Conservation (phyloP, 805 yeast species). For the Hanseniaspora singularis region DNA sequence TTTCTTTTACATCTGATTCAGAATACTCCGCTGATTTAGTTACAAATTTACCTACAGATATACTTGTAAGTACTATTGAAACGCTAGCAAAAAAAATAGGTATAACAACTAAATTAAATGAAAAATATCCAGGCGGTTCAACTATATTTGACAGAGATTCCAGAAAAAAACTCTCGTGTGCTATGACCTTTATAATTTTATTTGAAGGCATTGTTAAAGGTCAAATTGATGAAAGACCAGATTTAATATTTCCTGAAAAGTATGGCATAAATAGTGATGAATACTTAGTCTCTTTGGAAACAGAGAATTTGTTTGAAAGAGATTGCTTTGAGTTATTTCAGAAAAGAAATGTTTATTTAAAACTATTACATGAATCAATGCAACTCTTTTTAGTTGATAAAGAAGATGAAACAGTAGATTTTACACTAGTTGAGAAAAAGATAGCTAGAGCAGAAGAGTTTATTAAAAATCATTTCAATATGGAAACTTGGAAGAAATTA, state of each 20-base stretch:
- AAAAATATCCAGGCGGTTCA: constrained; percentile 19
- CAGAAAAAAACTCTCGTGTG: constrained; percentile 11
- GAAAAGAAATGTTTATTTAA: not conserved
- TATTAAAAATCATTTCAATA: not conserved
- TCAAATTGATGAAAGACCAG: not conserved
- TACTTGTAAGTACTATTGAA: constrained; percentile 24
- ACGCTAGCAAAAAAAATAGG: constrained; percentile 28
- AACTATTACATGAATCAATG: not conserved
- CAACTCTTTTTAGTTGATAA: not conserved
- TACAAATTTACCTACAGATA: constrained; percentile 28
- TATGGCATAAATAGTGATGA: too few relatives aligned
- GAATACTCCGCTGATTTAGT: constrained; percentile 24
- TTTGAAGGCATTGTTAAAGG: constrained; percentile 13
- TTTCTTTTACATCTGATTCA: constrained; percentile 28
- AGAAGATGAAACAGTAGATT: not conserved
- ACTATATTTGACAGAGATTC: not conserved
- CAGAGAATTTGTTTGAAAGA: not conserved
- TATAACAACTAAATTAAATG: constrained; percentile 26
- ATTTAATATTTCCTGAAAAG: not conserved
- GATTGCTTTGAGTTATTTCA: not conserved
- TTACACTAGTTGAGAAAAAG: not conserved
- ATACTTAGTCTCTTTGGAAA: not conserved
- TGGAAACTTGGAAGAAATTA: not conserved
- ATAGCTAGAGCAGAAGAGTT: not conserved
- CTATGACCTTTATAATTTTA: constrained; percentile 3